Base-by-base conservation (phyloP, 2,329 filamentous ascomycete species). In the Colletotrichum viniferum region DNA sequence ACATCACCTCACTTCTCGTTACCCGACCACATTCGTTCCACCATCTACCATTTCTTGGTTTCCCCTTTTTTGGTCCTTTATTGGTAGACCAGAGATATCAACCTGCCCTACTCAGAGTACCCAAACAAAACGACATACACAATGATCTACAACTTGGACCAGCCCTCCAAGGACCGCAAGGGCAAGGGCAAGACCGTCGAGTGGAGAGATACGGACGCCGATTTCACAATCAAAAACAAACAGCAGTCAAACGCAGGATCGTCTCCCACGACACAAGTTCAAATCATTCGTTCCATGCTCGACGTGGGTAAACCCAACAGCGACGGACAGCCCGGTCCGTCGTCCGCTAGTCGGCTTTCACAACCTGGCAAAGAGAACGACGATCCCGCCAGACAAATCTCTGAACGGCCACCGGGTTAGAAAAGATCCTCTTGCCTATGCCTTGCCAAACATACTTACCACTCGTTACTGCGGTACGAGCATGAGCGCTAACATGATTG, bases 11-110 rank as follows among this genome's bases (percentile, higher is more conserved):
- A 79, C 77, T 67, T 74, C 78, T 78, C 81, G 77, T 84, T 82
- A 83, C 76, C 77, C 72, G 78, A 80, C 79, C 79, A 79, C 81
- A 82, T 84, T 82, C 83, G 83, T 85, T 86, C 78, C 79, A 79
- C 79, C 82, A 87, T 88, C 81, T 88, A 87, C 84, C 79, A 79
- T 85, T 87, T 88, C 82, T 88, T 87, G 84, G 86, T 84, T 81
- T 78, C 77, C 76, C 74, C 78, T 81, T 62, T 83, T 81, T 82
- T 82, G 79, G 79, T 79, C 79, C 64, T 77, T 81, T 83, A 83
- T 84, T 82, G 80, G 80, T 80, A 60, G 58, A 61, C 68, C 69
- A 76, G 77, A 72, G 75, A 77, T 77, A 77, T 80, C 81, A 81
- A 80, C 79, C 79, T 79, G 78, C 78, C 78, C 78, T 76, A 74